These are phyloP conservation scores for Ophiocordyceps camponoti-leonardi DNA, from an alignment of 2,329 filamentous ascomycete genomes.

Conservation along the genomic window DNA sequence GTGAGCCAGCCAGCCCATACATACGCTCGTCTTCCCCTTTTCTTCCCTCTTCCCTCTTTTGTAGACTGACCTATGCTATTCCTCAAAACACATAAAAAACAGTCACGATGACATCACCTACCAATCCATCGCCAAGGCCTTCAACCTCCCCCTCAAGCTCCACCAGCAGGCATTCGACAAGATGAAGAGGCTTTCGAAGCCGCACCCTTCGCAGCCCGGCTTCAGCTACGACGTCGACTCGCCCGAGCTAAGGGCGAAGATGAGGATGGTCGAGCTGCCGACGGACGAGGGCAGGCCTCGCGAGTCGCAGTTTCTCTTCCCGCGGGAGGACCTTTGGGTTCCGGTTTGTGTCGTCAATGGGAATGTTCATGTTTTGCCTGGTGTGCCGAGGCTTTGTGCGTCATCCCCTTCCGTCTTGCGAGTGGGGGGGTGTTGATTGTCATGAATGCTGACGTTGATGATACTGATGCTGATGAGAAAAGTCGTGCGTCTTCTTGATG, in stretches of 20 bases:
- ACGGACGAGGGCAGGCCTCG: conserved; percentile 49
- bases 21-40: not conserved
- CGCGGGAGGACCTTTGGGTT: conserved; percentile 73
- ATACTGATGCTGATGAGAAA: not conserved
- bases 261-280: conserved; percentile 82
- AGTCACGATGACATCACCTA: conserved; percentile 98
- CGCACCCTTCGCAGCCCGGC: conserved; percentile 51
- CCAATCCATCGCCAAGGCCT: conserved; percentile 80
- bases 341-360: conserved; percentile 78
- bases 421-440: no score
- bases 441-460: no score
- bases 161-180: conserved; percentile 61
- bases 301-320: conserved; percentile 61
- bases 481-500: conserved; percentile 61
- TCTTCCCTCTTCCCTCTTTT: no score
- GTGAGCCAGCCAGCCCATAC: conserved; percentile 31
- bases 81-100: not conserved
- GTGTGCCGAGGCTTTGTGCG: conserved; percentile 68
- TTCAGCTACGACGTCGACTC: conserved; percentile 80
- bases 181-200: conserved; percentile 70
- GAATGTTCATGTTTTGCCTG: conserved; percentile 85
- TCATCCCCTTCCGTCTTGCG: no score
- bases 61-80: no score
- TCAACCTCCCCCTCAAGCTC: conserved; percentile 56
- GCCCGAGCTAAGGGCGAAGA: conserved; percentile 59